Conservation (phyloP, 192 early-diverging fungal genomes). For the Podila epigama region DNA sequence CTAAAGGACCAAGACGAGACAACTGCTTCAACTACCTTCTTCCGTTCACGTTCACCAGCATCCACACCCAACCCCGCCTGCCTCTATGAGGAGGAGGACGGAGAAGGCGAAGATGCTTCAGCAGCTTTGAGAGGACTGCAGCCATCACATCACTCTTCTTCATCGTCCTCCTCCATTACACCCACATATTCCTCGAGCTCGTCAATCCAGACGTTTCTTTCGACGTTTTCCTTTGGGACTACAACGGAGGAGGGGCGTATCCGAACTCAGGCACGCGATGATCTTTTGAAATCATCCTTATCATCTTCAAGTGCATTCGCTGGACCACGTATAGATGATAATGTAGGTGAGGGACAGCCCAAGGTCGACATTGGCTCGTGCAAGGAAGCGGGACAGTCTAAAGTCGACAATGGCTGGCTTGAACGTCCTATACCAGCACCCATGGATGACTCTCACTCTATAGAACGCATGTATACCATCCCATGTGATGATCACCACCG, state of each 20-base stretch:
- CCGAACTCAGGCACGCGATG: slow-evolving; percentile 5
- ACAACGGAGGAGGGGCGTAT: slow-evolving; percentile 16
- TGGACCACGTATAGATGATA: neutral
- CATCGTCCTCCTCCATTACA: slow-evolving; percentile 18
- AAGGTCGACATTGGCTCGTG: neutral
- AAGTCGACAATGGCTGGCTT: neutral
- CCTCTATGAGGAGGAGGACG: no score
- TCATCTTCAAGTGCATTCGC: neutral
- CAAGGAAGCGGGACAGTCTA: neutral
- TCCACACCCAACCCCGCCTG: no score
- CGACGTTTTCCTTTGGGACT: slow-evolving; percentile 30
- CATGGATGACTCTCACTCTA: neutral
- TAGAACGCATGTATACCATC: no score
- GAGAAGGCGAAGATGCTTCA: no score
- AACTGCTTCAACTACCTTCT: no score
- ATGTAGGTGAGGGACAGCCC: neutral
- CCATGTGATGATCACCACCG: neutral
- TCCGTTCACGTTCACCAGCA: no score
- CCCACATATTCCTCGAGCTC: slow-evolving; percentile 17
- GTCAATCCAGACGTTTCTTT: slow-evolving; percentile 30
- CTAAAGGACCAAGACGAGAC: no score
- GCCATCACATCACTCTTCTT: no score
- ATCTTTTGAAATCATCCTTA: neutral
- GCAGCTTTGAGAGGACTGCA: no score
- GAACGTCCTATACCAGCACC: neutral